Conservation (phyloP, 768 basidiomycete genomes). For the Amanita exitialis region DNA sequence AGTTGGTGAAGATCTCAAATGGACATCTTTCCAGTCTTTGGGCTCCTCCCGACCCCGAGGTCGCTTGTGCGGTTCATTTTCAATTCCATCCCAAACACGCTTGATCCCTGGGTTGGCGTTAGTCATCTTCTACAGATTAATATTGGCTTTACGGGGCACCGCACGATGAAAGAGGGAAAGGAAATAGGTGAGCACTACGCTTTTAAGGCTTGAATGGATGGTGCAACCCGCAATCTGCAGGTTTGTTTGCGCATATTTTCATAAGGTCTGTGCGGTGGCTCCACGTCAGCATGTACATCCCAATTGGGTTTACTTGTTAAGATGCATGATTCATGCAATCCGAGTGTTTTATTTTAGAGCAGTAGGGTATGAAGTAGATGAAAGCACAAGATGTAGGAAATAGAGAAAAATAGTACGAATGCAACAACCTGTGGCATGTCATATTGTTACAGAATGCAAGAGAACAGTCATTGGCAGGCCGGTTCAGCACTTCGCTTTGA, state of each 20-base stretch:
- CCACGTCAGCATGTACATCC: too few species aligned
- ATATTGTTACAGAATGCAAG: constrained; percentile 5
- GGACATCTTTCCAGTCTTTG: constrained; percentile 64
- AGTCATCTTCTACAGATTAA: constrained; percentile 49
- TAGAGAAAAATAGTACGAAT: not conserved
- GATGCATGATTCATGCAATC: not conserved
- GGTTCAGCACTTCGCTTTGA: not conserved
- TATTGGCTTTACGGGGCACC: constrained; percentile 64
- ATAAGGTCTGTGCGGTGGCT: constrained; percentile 2
- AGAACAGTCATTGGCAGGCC: not conserved
- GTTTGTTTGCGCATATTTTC: not conserved
- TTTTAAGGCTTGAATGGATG: not conserved
- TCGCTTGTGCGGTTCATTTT: constrained; percentile 42
- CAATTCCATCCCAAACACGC: constrained; percentile 61
- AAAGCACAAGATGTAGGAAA: not conserved
- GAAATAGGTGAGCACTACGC: constrained; percentile 9
- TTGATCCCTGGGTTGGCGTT: constrained; percentile 78
- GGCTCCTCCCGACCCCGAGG: constrained; percentile 44
- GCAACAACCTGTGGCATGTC: not conserved
- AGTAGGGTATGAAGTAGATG: not conserved
- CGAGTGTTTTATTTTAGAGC: not conserved
- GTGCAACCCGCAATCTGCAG: not conserved
- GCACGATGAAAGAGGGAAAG: constrained; percentile 54
- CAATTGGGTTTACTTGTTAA: not conserved
- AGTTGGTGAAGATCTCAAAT: constrained; percentile 32